Percentiles rank a stretch among this genome's conserved stretches.
These are phyloP conservation scores for Phytophthora hybrid DNA, from an alignment of 352 stramenopile genomes.

Conservation along the genomic window DNA sequence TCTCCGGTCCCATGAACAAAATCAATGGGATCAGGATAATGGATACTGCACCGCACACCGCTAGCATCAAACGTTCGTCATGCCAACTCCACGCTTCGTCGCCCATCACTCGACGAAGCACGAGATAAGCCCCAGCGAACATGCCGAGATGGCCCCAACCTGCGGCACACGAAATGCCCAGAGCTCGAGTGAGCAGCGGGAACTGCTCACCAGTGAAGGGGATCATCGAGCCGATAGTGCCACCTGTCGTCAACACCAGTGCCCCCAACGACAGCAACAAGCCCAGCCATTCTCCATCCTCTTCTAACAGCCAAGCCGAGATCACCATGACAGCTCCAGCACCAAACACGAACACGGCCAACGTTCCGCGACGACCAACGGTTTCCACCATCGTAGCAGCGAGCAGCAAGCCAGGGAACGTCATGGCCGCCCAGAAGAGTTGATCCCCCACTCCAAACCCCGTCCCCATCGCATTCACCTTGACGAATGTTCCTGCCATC, in stretches of 20 bases:
- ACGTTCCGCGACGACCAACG: constrained; percentile 40
- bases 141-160: constrained; percentile 52
- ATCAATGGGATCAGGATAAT: constrained; percentile 40
- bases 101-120: constrained; percentile 37
- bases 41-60: constrained; percentile 19
- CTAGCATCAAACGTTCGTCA: constrained; percentile 39
- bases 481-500: constrained; percentile 40
- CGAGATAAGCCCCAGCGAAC: constrained; percentile 47
- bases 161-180: constrained; percentile 49
- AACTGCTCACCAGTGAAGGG: constrained; percentile 60
- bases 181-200: constrained; percentile 50
- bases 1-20: constrained; percentile 46
- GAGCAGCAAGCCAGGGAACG: constrained; percentile 52
- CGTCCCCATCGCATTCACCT: constrained; percentile 21
- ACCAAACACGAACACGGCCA: constrained; percentile 46
- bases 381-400: constrained; percentile 50
- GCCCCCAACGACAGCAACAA: constrained; percentile 35
- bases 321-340: constrained; percentile 38
- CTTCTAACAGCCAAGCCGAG: constrained; percentile 32
- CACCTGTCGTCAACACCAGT: constrained; percentile 35
- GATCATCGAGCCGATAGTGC: constrained; percentile 41
- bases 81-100: constrained; percentile 37
- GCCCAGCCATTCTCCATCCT: constrained; percentile 29
- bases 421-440: constrained; percentile 46
- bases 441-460: constrained; percentile 35